phyloP scores from a whole-genome alignment of 1,284 basidiomycete genomes.

The Tilletia indica region DNA sequence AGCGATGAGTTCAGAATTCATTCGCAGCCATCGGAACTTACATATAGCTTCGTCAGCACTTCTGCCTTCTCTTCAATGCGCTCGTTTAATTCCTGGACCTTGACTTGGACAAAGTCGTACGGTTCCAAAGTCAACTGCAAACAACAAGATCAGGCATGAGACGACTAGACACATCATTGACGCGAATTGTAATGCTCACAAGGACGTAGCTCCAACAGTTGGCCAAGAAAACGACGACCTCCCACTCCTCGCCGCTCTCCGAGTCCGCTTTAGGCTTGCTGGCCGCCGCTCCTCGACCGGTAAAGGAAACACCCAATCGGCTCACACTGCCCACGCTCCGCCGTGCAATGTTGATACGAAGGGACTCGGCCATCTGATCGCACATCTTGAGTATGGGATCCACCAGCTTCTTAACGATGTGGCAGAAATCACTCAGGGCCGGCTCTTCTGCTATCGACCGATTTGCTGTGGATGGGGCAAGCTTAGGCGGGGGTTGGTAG shows the following conservation, averaged over 20 bases:
- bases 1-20: no score
- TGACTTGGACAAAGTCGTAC: slow-evolving; percentile 24
- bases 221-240: slow-evolving; percentile 28
- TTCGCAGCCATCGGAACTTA: neutral
- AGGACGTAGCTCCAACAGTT: slow-evolving; percentile 37
- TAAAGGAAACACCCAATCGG: neutral
- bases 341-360: neutral
- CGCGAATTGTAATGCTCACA: slow-evolving; percentile 13
- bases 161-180: no score
- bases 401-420: slow-evolving; percentile 34
- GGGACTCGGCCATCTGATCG: slow-evolving; percentile 26
- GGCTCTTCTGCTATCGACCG: neutral
- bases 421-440: slow-evolving; percentile 29
- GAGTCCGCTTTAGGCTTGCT: slow-evolving; percentile 21
- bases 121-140: slow-evolving; percentile 19
- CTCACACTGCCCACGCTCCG: neutral
- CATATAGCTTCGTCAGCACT: neutral
- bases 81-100: neutral
- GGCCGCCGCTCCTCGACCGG: slow-evolving; percentile 1
- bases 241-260: slow-evolving; percentile 31
- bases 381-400: slow-evolving; percentile 35
- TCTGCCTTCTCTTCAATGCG: slow-evolving; percentile 20
- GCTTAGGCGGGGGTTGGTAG: neutral
- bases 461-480: neutral
- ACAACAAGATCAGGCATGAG: neutral